Evolutionary conservation across 345 rosid genomes (phyloP).

Genomic region (Eucalyptus caleyi): DNA sequence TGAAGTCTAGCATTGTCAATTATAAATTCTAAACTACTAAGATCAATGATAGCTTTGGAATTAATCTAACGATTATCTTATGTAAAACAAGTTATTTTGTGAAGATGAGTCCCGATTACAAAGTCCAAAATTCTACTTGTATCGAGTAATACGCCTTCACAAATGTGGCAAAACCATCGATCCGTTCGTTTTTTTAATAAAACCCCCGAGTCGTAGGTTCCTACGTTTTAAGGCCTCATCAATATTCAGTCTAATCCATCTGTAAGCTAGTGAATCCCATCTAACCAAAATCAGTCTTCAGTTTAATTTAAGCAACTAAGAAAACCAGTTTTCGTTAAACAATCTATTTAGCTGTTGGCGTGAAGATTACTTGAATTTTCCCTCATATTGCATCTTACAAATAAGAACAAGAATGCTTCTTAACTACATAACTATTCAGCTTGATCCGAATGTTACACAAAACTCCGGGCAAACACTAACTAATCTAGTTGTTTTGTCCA

Average conservation of each 20-base stretch:
- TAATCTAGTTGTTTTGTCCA: slow-evolving; percentile 87
- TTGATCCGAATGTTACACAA: not conserved
- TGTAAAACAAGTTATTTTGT: not conserved
- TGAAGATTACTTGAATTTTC: not conserved
- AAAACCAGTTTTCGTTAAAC: not conserved
- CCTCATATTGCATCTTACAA: not conserved
- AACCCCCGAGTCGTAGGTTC: too few species aligned
- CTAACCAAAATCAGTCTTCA: not conserved
- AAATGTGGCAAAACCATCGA: not conserved
- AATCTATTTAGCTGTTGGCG: not conserved
- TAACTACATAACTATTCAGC: not conserved
- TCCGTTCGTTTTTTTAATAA: too few species aligned
- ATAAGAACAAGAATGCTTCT: not conserved
- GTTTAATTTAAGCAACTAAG: not conserved
- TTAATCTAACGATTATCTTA: too few species aligned
- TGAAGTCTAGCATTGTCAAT: too few species aligned
- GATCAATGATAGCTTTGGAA: too few species aligned
- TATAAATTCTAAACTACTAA: too few species aligned
- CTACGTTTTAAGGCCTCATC: too few species aligned
- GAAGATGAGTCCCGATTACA: not conserved
- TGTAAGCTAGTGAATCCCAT: too few species aligned
- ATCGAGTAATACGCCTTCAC: rapidly evolving
- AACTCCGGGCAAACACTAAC: not conserved
- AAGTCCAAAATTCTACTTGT: not conserved
- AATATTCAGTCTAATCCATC: too few species aligned